Evolutionary conservation across 257 asterid genomes (phyloP).

Genomic region (Hygrophila difformis): DNA sequence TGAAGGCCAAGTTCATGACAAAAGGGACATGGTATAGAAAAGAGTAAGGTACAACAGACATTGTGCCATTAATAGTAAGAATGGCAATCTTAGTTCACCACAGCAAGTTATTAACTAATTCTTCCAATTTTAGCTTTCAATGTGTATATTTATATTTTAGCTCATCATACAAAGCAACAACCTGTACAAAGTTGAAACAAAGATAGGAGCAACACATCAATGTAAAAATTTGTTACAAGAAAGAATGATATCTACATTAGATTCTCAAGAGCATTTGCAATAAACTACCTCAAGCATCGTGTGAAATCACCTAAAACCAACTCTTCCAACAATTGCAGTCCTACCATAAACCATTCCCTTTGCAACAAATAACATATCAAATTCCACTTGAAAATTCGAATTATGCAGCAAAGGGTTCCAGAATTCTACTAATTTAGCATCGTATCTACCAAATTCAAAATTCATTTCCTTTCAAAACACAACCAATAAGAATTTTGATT

Average conservation of each 20-base stretch:
- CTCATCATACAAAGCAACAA: too few relatives aligned
- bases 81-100: neutral
- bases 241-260: neutral
- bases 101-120: constrained; percentile 1
- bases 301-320: constrained; percentile 1
- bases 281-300: neutral
- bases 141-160: too few relatives aligned
- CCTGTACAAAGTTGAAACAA: too few relatives aligned
- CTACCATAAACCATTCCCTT: constrained; percentile 1
- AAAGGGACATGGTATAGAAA: constrained; percentile 3
- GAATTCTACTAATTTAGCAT: neutral
- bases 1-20: constrained; percentile 3
- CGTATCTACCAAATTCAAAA: too few relatives aligned
- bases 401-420: neutral
- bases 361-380: neutral
- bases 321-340: constrained; percentile 3
- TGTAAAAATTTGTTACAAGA: too few relatives aligned
- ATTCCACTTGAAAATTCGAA: neutral
- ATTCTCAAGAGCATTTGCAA: constrained; percentile 3
- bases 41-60: constrained; percentile 9
- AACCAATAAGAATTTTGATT: too few relatives aligned
- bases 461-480: too few relatives aligned
- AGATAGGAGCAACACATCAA: neutral
- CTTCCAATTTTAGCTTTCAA: constrained; percentile 12
- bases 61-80: constrained; percentile 4